Evolutionary conservation across 345 rosid species (phyloP).

Genomic region (Brassica napus): DNA sequence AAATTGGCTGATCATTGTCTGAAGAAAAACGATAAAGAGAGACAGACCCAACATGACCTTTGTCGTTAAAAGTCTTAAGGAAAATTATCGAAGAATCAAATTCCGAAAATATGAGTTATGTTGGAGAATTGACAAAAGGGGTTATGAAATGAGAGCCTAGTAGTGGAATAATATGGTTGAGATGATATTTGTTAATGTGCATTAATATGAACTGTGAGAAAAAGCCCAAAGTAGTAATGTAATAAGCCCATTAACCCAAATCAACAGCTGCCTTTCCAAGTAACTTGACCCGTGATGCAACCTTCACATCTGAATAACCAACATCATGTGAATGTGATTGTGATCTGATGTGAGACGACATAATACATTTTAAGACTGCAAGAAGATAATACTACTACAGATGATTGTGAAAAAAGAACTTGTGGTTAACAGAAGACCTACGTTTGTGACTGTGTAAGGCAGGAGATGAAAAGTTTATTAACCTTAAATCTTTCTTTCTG

Average conservation of each 20-base stretch:
- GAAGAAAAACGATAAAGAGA: conserved; percentile 62
- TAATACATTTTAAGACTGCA: not conserved
- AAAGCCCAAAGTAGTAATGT: not conserved
- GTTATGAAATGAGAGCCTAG: not conserved
- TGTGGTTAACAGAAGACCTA: not conserved
- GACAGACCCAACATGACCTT: conserved; percentile 61
- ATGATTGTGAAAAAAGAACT: not conserved
- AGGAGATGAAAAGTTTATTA: not conserved
- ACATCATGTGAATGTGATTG: not conserved
- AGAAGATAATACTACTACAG: not conserved
- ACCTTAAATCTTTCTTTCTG: not conserved
- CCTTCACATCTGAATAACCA: not conserved
- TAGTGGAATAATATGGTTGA: not conserved
- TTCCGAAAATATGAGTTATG: conserved; percentile 19
- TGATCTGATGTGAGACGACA: not conserved
- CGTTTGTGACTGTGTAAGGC: not conserved
- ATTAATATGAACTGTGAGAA: not conserved
- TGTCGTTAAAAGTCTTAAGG: conserved; percentile 51
- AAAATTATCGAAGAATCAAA: conserved; percentile 56
- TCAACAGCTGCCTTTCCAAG: not conserved
- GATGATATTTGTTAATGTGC: not conserved
- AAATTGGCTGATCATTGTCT: conserved; percentile 81
- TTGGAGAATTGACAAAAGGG: not conserved
- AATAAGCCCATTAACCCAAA: not conserved
- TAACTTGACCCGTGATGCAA: not conserved